Evolutionary conservation across 768 basidiomycete genomes (phyloP).

Genomic region (Psilocybe cubensis): DNA sequence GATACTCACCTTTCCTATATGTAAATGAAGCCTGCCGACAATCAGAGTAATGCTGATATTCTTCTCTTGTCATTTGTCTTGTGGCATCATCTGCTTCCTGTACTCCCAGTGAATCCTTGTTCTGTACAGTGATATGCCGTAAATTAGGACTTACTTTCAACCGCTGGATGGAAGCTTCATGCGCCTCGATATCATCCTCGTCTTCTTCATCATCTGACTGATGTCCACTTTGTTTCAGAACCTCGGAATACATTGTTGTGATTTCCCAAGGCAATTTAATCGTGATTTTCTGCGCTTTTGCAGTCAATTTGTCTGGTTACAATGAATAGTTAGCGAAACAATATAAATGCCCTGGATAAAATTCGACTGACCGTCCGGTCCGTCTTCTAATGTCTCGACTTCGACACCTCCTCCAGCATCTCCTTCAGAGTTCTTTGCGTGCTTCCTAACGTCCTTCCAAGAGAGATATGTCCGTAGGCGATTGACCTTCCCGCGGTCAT

Average conservation of each 20-base stretch:
- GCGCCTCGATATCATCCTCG: slow-evolving; percentile 94
- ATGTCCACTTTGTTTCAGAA: slow-evolving; percentile 71
- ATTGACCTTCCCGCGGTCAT: slow-evolving; percentile 94
- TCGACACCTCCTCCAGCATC: slow-evolving; percentile 82
- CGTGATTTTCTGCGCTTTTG: slow-evolving; percentile 90
- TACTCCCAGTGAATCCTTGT: neutral
- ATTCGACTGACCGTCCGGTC: slow-evolving; percentile 64
- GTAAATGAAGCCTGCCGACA: slow-evolving; percentile 97
- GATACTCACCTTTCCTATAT: slow-evolving; percentile 86
- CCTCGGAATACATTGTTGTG: slow-evolving; percentile 88
- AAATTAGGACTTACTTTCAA: slow-evolving; percentile 55
- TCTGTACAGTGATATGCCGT: neutral
- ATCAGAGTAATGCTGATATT: slow-evolving; percentile 96
- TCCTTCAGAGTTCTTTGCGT: slow-evolving; percentile 88
- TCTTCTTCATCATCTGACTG: slow-evolving; percentile 96
- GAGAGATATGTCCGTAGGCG: slow-evolving; percentile 90
- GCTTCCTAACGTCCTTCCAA: slow-evolving; percentile 97
- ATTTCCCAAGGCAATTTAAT: slow-evolving; percentile 98
- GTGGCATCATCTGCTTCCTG: slow-evolving; percentile 96
- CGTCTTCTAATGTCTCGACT: slow-evolving; percentile 83
- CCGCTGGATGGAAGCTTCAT: slow-evolving; percentile 90
- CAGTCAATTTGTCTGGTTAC: slow-evolving; percentile 77
- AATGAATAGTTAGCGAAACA: too few species aligned
- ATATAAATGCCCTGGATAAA: neutral
- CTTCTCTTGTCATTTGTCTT: slow-evolving; percentile 93